A percentile compares a stretch with the other conserved stretches of the same genome.
phyloP scores from a whole-genome alignment of 371 early-diverging fungal species.

The Apophysomyces ossiformis region DNA sequence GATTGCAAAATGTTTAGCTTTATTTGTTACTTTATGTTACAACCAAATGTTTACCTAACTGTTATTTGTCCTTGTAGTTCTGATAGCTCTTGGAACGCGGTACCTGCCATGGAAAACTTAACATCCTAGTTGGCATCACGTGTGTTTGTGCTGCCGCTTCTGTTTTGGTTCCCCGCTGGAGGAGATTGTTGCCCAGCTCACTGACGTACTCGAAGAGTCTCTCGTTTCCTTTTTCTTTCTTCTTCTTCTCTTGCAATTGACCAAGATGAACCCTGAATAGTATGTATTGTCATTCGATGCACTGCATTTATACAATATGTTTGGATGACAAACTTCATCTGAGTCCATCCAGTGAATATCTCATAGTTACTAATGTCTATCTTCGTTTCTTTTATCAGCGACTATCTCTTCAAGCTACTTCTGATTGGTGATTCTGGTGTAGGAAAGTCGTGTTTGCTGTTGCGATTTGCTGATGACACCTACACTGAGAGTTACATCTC shows the following conservation, averaged over 20 bases:
- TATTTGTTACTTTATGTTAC: too few relatives aligned
- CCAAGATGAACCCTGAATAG: slow-evolving; percentile 49
- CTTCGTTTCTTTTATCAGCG: slow-evolving; percentile 55
- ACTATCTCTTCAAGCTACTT: slow-evolving; percentile 98
- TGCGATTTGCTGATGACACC: slow-evolving; percentile 98
- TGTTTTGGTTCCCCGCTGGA: not conserved
- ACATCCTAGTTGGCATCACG: too few relatives aligned
- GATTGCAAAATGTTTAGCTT: too few relatives aligned
- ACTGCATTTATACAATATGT: not conserved
- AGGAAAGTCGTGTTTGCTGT: slow-evolving; percentile 98
- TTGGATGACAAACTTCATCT: slow-evolving; percentile 6
- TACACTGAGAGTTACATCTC: slow-evolving; percentile 98
- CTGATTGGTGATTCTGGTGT: slow-evolving; percentile 99
- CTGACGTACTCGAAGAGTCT: slow-evolving; percentile 2
- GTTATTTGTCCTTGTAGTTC: too few relatives aligned
- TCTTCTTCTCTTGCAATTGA: not conserved
- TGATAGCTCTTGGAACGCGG: too few relatives aligned
- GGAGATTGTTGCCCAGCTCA: not conserved
- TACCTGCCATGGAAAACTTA: too few relatives aligned
- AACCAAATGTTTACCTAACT: too few relatives aligned
- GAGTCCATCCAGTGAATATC: not conserved
- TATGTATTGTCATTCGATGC: slow-evolving; percentile 24
- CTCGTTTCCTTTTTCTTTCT: slow-evolving; percentile 12
- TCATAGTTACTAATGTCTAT: not conserved
- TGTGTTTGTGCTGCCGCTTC: not conserved